A percentile compares a stretch with the other conserved stretches of the same genome.
These are phyloP conservation scores for Ramaria rubella DNA, from an alignment of 768 basidiomycete genomes.

Conservation along the genomic window DNA sequence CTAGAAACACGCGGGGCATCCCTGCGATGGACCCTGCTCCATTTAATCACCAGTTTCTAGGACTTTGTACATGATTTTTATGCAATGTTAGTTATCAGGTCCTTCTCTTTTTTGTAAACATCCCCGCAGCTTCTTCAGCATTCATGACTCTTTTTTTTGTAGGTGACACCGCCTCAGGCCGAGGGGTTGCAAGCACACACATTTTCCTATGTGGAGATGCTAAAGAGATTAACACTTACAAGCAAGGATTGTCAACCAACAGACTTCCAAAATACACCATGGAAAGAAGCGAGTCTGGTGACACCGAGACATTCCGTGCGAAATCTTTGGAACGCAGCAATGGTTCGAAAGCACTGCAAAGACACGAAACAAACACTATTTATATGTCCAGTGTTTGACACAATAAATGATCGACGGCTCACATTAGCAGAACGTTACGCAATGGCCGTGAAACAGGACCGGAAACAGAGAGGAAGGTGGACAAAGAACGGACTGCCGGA, in stretches of 20 bases:
- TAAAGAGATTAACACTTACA: slow-evolving; percentile 21
- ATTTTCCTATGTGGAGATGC: slow-evolving; percentile 26
- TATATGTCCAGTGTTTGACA: slow-evolving; percentile 27
- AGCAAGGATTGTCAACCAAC: not conserved
- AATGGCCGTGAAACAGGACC: slow-evolving; percentile 1
- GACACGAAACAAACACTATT: slow-evolving; percentile 20
- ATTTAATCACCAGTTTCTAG: too few species aligned
- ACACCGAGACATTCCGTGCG: slow-evolving; percentile 33
- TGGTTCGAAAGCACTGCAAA: slow-evolving; percentile 20
- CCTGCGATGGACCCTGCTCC: too few species aligned
- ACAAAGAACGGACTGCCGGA: slow-evolving; percentile 15
- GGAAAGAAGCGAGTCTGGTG: slow-evolving; percentile 29
- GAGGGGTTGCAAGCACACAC: too few species aligned
- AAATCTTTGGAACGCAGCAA: slow-evolving; percentile 30
- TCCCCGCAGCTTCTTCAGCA: too few species aligned
- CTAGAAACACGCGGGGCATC: too few species aligned
- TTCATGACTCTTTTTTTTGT: too few species aligned
- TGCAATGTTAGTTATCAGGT: too few species aligned
- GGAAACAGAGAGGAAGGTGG: slow-evolving; percentile 12
- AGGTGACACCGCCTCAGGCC: too few species aligned
- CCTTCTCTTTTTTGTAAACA: too few species aligned
- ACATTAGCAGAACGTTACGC: slow-evolving; percentile 9
- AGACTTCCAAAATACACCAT: slow-evolving; percentile 24
- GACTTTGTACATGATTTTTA: too few species aligned
- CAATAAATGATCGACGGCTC: slow-evolving; percentile 5